Evolutionary conservation across 2,329 filamentous ascomycete genomes (phyloP).

Genomic region (Claviceps arundinis): DNA sequence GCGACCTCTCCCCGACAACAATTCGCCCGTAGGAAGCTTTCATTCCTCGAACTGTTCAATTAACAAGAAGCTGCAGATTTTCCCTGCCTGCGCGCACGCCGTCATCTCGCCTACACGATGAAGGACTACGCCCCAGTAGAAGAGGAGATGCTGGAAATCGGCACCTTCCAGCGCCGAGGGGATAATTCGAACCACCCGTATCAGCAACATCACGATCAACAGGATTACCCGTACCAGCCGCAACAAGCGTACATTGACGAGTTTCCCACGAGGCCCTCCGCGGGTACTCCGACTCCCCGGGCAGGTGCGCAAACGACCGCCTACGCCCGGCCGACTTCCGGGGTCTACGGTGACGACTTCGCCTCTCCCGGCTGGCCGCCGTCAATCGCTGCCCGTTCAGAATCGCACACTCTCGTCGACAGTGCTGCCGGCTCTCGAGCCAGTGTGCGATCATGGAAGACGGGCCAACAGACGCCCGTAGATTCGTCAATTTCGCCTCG

Average conservation of each 20-base stretch:
- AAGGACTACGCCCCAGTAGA: slow-evolving; percentile 18
- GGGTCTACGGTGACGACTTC: slow-evolving; percentile 4
- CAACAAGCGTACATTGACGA: slow-evolving; percentile 13
- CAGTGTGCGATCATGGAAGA: slow-evolving; percentile 13
- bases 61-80: not conserved
- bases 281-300: slow-evolving; percentile 2
- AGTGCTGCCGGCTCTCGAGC: slow-evolving; percentile 13
- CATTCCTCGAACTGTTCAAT: not conserved
- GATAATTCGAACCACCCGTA: slow-evolving; percentile 2
- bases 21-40: not conserved
- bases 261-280: not conserved
- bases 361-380: slow-evolving; percentile 9
- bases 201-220: slow-evolving; percentile 10
- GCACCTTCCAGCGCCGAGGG: slow-evolving; percentile 12
- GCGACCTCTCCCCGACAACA: not conserved
- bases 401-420: slow-evolving; percentile 17
- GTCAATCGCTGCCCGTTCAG: slow-evolving; percentile 11
- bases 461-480: slow-evolving; percentile 8
- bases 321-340: slow-evolving; percentile 3
- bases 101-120: slow-evolving; percentile 10
- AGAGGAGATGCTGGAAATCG: slow-evolving; percentile 23
- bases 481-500: slow-evolving; percentile 6
- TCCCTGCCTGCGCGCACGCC: not conserved
- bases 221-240: slow-evolving; percentile 14
- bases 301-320: not conserved